Base-by-base conservation (phyloP, 2,329 filamentous ascomycete species). In the Anisogramma anomala region DNA sequence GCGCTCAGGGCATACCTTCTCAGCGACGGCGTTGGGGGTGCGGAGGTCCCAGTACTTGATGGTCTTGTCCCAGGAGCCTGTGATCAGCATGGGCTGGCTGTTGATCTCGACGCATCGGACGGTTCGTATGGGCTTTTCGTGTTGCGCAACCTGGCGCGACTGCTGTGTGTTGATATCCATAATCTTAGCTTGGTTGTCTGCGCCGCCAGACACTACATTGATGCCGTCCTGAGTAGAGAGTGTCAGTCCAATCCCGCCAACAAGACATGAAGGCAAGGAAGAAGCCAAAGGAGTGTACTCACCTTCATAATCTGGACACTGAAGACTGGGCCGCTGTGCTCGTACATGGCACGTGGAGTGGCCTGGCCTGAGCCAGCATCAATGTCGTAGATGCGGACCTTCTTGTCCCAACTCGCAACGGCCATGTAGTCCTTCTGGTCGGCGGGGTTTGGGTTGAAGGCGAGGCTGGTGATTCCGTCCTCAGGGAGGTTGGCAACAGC, bases 381-480 rank as follows among this genome's bases (percentile, higher is more conserved):
- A 58, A 96, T 86, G 62, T 96, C 86, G 66, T 96, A 98, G 58
- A 98, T 89, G 56, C 88, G 82, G 49, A 96, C 86, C 61, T 94
- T 94, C 68, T 93, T 94, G 65, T 98, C 91, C 91, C 91, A 98
- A 53, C 86, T 94, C 35, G 86, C 70, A 26, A 95, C 84, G 18
- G 89, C 87, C 14, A 98, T 71, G 58, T 93, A 83, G 54, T 96
- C 86, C 50, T 61, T 60, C 66, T 73, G 39, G 70, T 70, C 55
- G 60, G 58, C 33, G 1, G 61, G 55, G 58, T 68, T 55, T 47
- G 65, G 55, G 55, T 70, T 55, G 66, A 95, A 98, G 36, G 77
- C 69, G 46, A 98, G 72, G 57, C 87, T 85, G 26, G 88, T 88
- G 55, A 96, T 82, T 61, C 83, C 84, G 64, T 98, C 91, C 52